Evolutionary conservation across 192 early-diverging fungal species (phyloP), one percentile per base, ranked within the genome.

Genomic region (Coemansia sp.): DNA sequence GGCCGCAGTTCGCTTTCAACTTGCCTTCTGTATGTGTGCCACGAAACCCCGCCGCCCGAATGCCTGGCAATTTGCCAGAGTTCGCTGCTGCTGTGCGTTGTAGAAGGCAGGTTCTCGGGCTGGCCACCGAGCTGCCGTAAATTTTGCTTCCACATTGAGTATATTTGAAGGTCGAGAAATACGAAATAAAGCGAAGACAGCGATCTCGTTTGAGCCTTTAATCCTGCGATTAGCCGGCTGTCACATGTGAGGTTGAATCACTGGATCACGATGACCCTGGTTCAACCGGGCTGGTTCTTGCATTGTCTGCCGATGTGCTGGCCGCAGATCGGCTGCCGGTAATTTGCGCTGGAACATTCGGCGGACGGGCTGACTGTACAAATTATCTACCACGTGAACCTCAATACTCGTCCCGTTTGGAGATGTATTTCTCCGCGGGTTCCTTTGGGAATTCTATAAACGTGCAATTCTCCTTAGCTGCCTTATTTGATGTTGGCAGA

Each of bases 141-240:
- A 38, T 59, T 59, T 39, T 30, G 36, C 19, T 48, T 50, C 57
- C 57, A 50, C 57, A 59, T 59, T 31, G 35, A 4, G n/a, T n/a
- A n/a, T n/a, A n/a, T n/a, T n/a, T n/a, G n/a, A n/a, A n/a, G n/a
- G n/a, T n/a, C n/a, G n/a, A n/a, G n/a, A n/a, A n/a, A n/a, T n/a
- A n/a, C n/a, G n/a, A n/a, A n/a, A n/a, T n/a, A n/a, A n/a, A n/a
- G n/a, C n/a, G n/a, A n/a, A n/a, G n/a, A n/a, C n/a, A n/a, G n/a
- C n/a, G n/a, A n/a, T n/a, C n/a, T n/a, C n/a, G n/a, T n/a, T n/a
- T n/a, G n/a, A n/a, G n/a, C n/a, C n/a, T n/a, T n/a, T n/a, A n/a
- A n/a, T n/a, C n/a, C n/a, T n/a, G n/a, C n/a, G n/a, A n/a, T n/a
- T n/a, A n/a, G n/a, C n/a, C n/a, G n/a, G n/a, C n/a, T n/a, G n/a